Base-by-base conservation (phyloP, 1,139 yeast species). In the Suhomyces taliae region DNA sequence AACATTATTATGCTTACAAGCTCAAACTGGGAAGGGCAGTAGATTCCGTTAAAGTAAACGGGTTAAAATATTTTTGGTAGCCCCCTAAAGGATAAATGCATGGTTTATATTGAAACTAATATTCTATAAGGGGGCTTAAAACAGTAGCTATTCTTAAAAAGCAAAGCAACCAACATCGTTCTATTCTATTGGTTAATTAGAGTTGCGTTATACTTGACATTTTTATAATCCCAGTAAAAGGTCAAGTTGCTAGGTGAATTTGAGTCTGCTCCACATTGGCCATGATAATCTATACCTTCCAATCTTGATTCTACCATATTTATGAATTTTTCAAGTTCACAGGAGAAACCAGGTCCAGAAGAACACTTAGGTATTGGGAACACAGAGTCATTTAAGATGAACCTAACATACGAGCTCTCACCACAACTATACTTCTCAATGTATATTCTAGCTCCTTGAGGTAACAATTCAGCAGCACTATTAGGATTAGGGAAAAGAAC, bases 271-370 rank as follows among this genome's bases (percentile, higher is more conserved):
- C 47, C 51, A 55, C 81, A 77, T 33, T 70, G 70, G 35, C 65
- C 55, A 24, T 56, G 38, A 60, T 57, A n/a, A 44, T 38, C 37
- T 60, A 68, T 6, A 58, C 59, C 44, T 74, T 55, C 56, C 74
- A 69, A 9, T 57, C 52, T 36, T 11, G 19, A 31, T 7, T 64
- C 60, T 27, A 74, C 64, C 44, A 69, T 65, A 1, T 56, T 50
- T 46, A 62, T 63, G 52, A 67, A 83, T 37, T 74, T 72, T 4
- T 66, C 60, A 39, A 80, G 59, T 39, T 72, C 65, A 65, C 87
- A 81, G 7, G 84, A 74, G 59, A 78, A 82, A 0, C 83, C 84
- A 0, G 85, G 84, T 4, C 86, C 86, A 39, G 59, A 53, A 43
- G 68, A 66, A 62, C 87, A 83, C 27, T 61, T 62, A 9, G 75